Conservation (phyloP, 805 yeast species). For the Candida dendrica region DNA sequence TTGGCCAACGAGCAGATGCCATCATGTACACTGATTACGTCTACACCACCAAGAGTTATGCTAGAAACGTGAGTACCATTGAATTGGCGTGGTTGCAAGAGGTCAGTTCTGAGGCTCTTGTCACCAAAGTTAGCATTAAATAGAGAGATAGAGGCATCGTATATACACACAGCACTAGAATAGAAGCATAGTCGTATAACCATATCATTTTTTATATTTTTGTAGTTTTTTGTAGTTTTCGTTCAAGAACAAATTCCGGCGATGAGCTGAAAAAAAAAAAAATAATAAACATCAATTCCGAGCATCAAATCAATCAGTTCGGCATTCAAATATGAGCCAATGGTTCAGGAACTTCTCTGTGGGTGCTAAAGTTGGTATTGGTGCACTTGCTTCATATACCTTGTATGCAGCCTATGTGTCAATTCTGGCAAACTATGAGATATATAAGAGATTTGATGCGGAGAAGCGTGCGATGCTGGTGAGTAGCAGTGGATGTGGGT, state of each 20-base stretch:
- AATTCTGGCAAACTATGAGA: constrained; percentile 44
- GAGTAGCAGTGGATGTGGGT: constrained; percentile 11
- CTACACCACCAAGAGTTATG: constrained; percentile 88
- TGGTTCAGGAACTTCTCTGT: neutral
- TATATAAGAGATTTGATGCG: constrained; percentile 33
- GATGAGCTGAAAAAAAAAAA: too few species aligned
- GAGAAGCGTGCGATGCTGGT: constrained; percentile 12
- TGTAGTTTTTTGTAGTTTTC: too few species aligned
- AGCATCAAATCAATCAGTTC: too few species aligned
- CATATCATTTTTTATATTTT: too few species aligned
- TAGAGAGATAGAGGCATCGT: neutral
- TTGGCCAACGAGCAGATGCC: constrained; percentile 77
- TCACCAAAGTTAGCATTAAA: neutral
- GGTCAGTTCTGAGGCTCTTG: constrained; percentile 21
- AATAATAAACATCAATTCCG: too few species aligned
- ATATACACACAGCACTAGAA: too few species aligned
- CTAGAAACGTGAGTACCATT: constrained; percentile 77
- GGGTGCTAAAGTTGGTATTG: constrained; percentile 18
- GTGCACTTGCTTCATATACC: constrained; percentile 42
- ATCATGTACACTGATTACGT: constrained; percentile 94
- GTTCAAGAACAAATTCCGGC: too few species aligned
- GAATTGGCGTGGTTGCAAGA: constrained; percentile 84
- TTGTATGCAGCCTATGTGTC: constrained; percentile 61
- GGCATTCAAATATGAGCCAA: neutral
- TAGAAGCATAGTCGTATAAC: too few species aligned